Base-by-base conservation (phyloP, 106 monocot genomes). In the Dendrobium officinale region DNA sequence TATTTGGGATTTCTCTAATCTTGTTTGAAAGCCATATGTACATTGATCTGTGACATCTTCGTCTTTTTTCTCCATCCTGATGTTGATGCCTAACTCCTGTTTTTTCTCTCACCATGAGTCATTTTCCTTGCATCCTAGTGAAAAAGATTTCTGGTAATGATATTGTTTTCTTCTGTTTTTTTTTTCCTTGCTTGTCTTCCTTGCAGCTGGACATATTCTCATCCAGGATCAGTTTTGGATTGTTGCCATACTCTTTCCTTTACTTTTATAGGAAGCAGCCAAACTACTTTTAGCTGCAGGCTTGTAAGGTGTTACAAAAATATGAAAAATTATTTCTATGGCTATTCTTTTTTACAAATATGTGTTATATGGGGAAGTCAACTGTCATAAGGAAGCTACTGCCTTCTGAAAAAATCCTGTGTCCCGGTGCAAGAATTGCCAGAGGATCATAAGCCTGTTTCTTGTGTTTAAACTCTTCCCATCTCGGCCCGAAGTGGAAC, bases 391-490 rank as follows among this genome's bases (percentile, higher is more conserved):
- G 6, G 84, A 80, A 78, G 77, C 75, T 6, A 77, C 58, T 27
- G 78, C 56, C 80, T 86, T 99, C 22, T 88, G 85, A 75, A 99
- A 99, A 99, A 56, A 99, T 95, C 79, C 86, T 90, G 49, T 95
- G 99, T 66, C 95, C 99, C 20, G 99, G 99, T 3, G 99, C 93
- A 42, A 99, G 91, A 67, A 99, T 91, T 59, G 86, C 87, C 59
- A 99, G 76, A 51, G 95, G 99, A 82, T 99, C 99, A 77, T 93
- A 99, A 5, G 33, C 56, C 49, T n/a, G 77, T 75, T 99, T 99
- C 59, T 90, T 90, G 55, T 70, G 85, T 17, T 77, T 78, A 75
- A 99, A 90, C 27, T 5, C 75, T 78, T 90, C 90, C 99, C 99
- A 99, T 70, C 79, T 83, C 16, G 77, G 29, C 8, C 93, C 99